A percentile compares a stretch with the other conserved stretches of the same genome.
Conservation (phyloP, 768 basidiomycete species). For the Pilatotrama ljubarskyi region DNA sequence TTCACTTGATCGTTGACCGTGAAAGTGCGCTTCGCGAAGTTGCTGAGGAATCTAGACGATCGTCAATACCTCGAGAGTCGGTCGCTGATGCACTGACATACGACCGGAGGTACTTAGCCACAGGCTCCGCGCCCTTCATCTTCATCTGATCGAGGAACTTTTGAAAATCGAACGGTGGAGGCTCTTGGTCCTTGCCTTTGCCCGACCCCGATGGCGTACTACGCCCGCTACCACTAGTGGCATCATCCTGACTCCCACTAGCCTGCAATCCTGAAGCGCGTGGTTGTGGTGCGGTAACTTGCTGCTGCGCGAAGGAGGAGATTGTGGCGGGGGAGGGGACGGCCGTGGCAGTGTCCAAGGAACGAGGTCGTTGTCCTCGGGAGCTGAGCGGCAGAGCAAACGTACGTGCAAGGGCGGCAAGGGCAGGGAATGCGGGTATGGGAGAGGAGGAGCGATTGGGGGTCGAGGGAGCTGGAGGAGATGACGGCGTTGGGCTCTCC, state of each 20-base stretch:
- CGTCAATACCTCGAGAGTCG: neutral
- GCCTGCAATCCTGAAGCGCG: constrained; percentile 14
- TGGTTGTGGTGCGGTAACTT: constrained; percentile 27
- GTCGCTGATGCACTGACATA: constrained; percentile 45
- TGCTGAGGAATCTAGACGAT: constrained; percentile 79
- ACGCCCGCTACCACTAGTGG: constrained; percentile 22
- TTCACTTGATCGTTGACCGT: constrained; percentile 93
- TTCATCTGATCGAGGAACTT: constrained; percentile 96
- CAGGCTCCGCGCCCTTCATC: constrained; percentile 80
- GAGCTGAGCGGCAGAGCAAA: constrained; percentile 52
- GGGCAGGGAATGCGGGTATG: constrained; percentile 58
- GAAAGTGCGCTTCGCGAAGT: constrained; percentile 90
- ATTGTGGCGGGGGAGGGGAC: constrained; percentile 58
- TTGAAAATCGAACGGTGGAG: constrained; percentile 85
- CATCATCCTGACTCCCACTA: constrained; percentile 11
- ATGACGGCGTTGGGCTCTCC: constrained; percentile 12
- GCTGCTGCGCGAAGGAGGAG: constrained; percentile 55
- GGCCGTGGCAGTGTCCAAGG: constrained; percentile 58
- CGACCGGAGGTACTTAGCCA: constrained; percentile 95
- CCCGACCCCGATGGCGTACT: constrained; percentile 19
- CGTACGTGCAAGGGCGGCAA: constrained; percentile 66
- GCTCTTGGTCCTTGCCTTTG: constrained; percentile 33
- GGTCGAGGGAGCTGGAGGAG: constrained; percentile 35
- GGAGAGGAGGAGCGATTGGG: constrained; percentile 33
- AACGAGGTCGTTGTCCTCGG: constrained; percentile 51